Evolutionary conservation across 73 alveolate genomes (phyloP).

Genomic region (Paramecium octaurelia): DNA sequence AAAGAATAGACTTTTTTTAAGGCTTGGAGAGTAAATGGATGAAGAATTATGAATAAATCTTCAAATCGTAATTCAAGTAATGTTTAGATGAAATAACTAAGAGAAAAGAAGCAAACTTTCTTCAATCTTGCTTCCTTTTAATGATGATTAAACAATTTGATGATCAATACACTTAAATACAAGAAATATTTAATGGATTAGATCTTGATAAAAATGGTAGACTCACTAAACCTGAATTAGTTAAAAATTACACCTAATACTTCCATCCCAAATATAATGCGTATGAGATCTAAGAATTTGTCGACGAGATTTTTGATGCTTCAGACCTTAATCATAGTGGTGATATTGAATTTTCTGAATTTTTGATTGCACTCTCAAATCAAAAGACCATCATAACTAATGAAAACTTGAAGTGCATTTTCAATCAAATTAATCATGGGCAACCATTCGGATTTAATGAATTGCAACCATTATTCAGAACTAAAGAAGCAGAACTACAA

Average conservation of each 20-base stretch:
- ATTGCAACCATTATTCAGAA: neutral
- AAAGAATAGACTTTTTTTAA: neutral
- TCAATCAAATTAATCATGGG: neutral
- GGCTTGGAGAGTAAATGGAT: neutral
- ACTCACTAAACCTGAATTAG: neutral
- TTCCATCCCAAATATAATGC: neutral
- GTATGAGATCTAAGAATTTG: neutral
- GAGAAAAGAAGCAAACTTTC: neutral
- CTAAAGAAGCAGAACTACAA: neutral
- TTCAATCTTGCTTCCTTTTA: neutral
- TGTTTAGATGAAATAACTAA: neutral
- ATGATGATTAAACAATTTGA: constrained; percentile 13
- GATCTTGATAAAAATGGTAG: constrained; percentile 7
- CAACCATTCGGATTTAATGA: neutral
- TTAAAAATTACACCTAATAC: neutral
- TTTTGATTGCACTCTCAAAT: neutral
- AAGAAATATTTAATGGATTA: neutral
- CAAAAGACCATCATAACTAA: neutral
- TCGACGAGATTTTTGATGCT: neutral
- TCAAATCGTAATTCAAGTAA: neutral
- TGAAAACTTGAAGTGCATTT: neutral
- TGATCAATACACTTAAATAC: neutral
- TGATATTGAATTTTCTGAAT: neutral
- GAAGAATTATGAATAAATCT: neutral
- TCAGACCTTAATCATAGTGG: constrained; percentile 11